Evolutionary conservation across 441 rosid species (phyloP).

Genomic region (Melastoma candidum): DNA sequence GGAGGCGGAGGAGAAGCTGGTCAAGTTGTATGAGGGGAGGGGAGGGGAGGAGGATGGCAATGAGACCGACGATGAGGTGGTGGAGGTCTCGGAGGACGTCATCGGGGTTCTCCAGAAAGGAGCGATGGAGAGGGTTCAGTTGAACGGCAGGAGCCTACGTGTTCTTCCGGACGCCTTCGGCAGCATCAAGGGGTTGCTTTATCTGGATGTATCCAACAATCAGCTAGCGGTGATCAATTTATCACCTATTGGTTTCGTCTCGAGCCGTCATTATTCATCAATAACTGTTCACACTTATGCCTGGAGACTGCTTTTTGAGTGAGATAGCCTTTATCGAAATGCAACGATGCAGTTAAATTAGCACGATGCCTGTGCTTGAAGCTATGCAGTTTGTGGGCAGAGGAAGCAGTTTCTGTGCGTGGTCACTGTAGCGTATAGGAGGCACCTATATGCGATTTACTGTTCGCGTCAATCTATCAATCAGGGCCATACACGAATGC

Average conservation of each 20-base stretch:
- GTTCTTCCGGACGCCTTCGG: slow-evolving; percentile 82
- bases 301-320: not conserved
- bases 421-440: too few species aligned
- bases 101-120: slow-evolving; percentile 18
- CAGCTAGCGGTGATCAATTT: slow-evolving; percentile 49
- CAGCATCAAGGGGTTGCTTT: slow-evolving; percentile 42
- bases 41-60: slow-evolving; percentile 22
- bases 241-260: not conserved
- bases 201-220: slow-evolving; percentile 60
- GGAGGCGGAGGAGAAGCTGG: slow-evolving; percentile 68
- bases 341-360: too few species aligned
- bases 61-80: slow-evolving; percentile 45
- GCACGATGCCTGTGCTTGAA: too few species aligned
- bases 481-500: too few species aligned
- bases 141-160: slow-evolving; percentile 44
- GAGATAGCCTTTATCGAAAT: not conserved
- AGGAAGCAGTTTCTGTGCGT: too few species aligned
- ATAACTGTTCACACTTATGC: not conserved
- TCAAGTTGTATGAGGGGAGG: slow-evolving; percentile 53
- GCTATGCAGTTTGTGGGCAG: too few species aligned
- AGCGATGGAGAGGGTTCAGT: slow-evolving; percentile 46
- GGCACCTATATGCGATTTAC: too few species aligned
- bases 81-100: slow-evolving; percentile 48
- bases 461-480: too few species aligned
- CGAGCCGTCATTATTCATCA: not conserved